Evolutionary conservation across 2,329 filamentous ascomycete species (phyloP).

Genomic region (Dactylellina drechsleri): DNA sequence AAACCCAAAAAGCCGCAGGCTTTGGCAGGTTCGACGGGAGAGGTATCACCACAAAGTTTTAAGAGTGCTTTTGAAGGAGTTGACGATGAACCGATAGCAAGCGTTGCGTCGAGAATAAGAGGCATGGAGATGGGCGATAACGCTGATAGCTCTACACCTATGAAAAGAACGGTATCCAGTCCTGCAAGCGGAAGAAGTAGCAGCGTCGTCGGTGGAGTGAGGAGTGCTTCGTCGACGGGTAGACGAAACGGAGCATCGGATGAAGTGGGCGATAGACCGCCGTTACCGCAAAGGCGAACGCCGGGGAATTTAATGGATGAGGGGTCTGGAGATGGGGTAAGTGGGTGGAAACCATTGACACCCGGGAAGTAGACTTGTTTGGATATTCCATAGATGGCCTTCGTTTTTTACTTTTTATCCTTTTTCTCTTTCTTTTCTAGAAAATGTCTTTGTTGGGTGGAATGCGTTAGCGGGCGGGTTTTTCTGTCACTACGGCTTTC

Average conservation of each 20-base stretch:
- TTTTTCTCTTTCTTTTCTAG: neutral
- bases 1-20: conserved; percentile 47
- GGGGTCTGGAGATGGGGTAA: conserved; percentile 19
- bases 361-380: conserved; percentile 20
- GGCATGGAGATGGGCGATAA: conserved; percentile 32
- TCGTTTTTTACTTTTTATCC: neutral
- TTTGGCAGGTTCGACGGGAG: conserved; percentile 19
- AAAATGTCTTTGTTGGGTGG: neutral
- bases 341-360: conserved; percentile 39
- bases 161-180: conserved; percentile 41
- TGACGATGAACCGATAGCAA: conserved; percentile 34
- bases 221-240: conserved; percentile 20
- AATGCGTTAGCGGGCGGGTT: conserved; percentile 13
- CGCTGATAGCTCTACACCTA: neutral
- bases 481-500: conserved; percentile 4
- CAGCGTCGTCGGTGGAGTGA: neutral
- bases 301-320: conserved; percentile 50
- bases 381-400: conserved; percentile 11
- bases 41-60: conserved; percentile 46
- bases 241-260: conserved; percentile 8
- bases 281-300: conserved; percentile 25
- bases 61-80: conserved; percentile 32
- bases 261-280: conserved; percentile 25
- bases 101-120: conserved; percentile 40
- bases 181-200: conserved; percentile 7